Percentiles rank a stretch among this genome's conserved stretches.
Evolutionary conservation across 495 filamentous ascomycete species (phyloP).

Genomic region (Podospora fimiseda): DNA sequence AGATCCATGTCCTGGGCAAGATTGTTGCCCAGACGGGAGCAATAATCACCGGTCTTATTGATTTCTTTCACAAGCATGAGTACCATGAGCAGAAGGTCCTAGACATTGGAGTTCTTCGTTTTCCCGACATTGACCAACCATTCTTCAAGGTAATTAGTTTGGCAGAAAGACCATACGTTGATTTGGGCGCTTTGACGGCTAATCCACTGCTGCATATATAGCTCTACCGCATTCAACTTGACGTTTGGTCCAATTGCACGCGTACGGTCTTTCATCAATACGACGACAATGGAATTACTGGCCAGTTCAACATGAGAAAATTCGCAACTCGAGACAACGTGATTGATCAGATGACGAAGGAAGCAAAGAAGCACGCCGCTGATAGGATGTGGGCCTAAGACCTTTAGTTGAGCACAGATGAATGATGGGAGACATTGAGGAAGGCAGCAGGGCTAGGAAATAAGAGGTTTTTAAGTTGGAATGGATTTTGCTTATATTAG

Average conservation of each 20-base stretch:
- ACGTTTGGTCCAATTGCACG: not conserved
- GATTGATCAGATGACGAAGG: too few species aligned
- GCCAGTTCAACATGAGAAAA: not conserved
- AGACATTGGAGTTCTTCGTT: not conserved
- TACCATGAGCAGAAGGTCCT: not conserved
- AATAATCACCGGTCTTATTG: not conserved
- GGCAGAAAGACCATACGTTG: not conserved
- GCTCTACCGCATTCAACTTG: not conserved
- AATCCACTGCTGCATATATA: not conserved
- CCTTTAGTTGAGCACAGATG: too few species aligned
- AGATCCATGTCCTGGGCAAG: not conserved
- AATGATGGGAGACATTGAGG: too few species aligned
- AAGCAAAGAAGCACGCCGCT: too few species aligned
- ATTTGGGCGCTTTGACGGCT: too few species aligned
- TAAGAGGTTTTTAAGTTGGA: too few species aligned
- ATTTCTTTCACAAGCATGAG: not conserved
- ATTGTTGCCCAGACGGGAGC: not conserved
- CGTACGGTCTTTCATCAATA: not conserved
- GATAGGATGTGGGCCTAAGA: too few species aligned
- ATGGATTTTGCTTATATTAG: too few species aligned
- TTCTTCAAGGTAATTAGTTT: not conserved
- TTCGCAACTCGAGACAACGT: not conserved
- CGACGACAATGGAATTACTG: not conserved
- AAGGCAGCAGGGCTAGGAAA: too few species aligned
- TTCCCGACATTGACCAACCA: not conserved